Base-by-base conservation (phyloP, 306 rosid species). In the Fragaria iinumae region DNA sequence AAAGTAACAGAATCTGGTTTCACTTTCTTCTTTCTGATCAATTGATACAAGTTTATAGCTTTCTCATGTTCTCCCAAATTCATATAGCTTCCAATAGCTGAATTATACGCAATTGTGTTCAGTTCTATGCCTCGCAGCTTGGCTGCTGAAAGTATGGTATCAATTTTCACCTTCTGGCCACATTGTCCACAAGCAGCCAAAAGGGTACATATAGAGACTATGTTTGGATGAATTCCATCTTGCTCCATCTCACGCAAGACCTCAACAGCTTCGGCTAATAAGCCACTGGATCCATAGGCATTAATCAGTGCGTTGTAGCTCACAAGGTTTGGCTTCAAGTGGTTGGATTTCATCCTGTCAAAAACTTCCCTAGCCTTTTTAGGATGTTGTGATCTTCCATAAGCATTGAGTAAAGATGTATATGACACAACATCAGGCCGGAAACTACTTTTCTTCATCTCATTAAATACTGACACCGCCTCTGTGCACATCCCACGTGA, bases 11-110 rank as follows among this genome's bases (percentile, higher is more conserved):
- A 84, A 85, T 90, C 90, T 4, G 83, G 87, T 86, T 80, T 89
- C 67, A 91, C 74, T 76, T 83, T 91, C 80, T 87, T 87, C 81
- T 82, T 85, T 86, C 86, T 86, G 96, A 94, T 92, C 55, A 86
- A 81, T 80, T 81, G 83, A 86, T 91, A 89, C 82, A 94, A 84
- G 73, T 71, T 81, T 62, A 87, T 36, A 62, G 97, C 98, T 87
- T 89, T 92, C 62, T 90, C 91, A 76, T 85, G 85, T 82, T 94
- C 92, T 69, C 91, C 96, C 29, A 84, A 81, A 86, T 82, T 90
- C 92, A 91, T 85, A 85, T 86, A 94, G 89, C 96, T 92, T 41
- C 97, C 98, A 71, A 94, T 94, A 71, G 98, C 96, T 77, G 98
- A 90, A 80, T 94, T 94, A 83, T 85, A 92, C 12, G 98, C 93